A percentile compares a stretch with the other conserved stretches of the same genome.
Evolutionary conservation across 768 basidiomycete species (phyloP).

Genomic region (Lactarius quietus): DNA sequence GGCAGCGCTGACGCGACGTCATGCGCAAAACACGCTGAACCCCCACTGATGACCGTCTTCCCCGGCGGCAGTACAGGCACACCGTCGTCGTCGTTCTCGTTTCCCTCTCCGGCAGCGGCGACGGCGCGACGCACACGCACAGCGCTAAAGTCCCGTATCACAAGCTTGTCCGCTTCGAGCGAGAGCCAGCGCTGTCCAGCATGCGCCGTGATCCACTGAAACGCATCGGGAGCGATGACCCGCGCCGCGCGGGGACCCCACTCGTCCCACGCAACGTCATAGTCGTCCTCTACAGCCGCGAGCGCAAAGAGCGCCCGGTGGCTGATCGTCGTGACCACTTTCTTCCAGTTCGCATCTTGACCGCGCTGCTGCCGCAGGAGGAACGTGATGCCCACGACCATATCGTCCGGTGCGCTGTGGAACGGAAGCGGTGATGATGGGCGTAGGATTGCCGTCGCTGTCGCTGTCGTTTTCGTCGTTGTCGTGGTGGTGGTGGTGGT

Average conservation of each 20-base stretch:
- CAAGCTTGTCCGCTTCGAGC: constrained; percentile 7
- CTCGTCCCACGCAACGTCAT: constrained; percentile 2
- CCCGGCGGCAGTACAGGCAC: not conserved
- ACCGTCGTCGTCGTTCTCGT: too few relatives aligned
- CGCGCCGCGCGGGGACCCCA: constrained; percentile 15
- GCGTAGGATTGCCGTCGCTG: not conserved
- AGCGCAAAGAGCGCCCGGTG: constrained; percentile 12
- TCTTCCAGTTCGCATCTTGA: not conserved
- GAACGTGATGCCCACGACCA: constrained; percentile 22
- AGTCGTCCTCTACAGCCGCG: not conserved
- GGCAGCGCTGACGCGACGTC: constrained; percentile 8
- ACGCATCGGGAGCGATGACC: constrained; percentile 9
- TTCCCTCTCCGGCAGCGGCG: too few relatives aligned
- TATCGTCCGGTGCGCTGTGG: constrained; percentile 19
- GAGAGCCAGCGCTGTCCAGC: constrained; percentile 21
- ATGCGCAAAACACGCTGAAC: constrained; percentile 1
- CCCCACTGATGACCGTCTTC: not conserved
- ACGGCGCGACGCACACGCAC: constrained; percentile 10
- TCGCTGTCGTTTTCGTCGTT: too few relatives aligned
- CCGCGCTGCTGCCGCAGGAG: constrained; percentile 10
- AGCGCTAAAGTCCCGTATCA: constrained; percentile 16
- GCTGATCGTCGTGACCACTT: constrained; percentile 16
- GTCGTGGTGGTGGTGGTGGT: too few relatives aligned
- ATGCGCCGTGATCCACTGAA: constrained; percentile 22
- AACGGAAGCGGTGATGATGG: constrained; percentile 5